Base-by-base conservation (phyloP, 805 yeast species). In the Brettanomyces naardenensis region DNA sequence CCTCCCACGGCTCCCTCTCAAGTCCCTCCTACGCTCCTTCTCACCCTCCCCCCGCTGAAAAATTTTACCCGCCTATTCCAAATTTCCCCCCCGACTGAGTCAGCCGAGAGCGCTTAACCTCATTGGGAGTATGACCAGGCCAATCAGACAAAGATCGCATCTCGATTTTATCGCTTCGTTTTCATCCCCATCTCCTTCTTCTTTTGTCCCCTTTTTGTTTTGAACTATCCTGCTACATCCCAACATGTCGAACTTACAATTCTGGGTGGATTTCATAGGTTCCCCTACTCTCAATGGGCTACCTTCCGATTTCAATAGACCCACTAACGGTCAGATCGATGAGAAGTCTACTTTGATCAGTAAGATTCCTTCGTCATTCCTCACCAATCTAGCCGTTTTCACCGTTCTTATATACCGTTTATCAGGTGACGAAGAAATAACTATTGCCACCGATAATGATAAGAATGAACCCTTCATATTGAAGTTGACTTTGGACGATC, bases 341-440 rank as follows among this genome's bases (percentile, higher is more conserved):
- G 86, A 83, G 59, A 77, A 88, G 28, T 65, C 69, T 29, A 36
- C 39, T 35, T 18, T 11, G 5, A 19, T 26, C 18, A 7, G 13
- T 28, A 6, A 17, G 28, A 14, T 36, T 46, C 14, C 13, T 19
- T 6, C 15, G 21, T 1, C 46, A 48, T 84, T 80, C 56, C 53
- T 65, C 7, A 59, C 73, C 13, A 78, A 79, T 0, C 65, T 86
- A 44, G 65, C 95, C 14, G 73, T 73, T 1, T 84, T 79, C 62
- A 75, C 81, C 19, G 75, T 81, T 1, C 68, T 90, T 40, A 69
- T 86, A 28, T 80, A 73, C 59, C 70, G 97, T 53, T 65, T 86
- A 33, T 82, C 96, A 2, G 97, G 97, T 19, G 97, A 90, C 56
- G 97, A 90, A 47, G 97, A 90, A 51, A 79, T 92, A 36, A 79